phyloP scores from a whole-genome alignment of 331 rosid genomes.

The Dryas integrifolia region DNA sequence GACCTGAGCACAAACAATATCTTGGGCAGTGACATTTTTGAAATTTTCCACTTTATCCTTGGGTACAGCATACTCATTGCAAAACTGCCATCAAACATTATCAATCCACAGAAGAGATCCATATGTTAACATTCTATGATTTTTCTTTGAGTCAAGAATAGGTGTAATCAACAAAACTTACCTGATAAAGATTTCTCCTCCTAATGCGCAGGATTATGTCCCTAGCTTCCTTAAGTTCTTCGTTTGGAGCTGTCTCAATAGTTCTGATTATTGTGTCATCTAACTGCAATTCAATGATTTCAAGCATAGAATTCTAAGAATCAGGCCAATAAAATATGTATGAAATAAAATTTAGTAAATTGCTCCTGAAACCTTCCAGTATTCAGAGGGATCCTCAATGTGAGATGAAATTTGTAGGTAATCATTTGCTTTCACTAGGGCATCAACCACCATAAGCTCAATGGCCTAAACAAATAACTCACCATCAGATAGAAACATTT shows the following conservation, averaged over 20 bases:
- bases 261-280: slow-evolving; percentile 81
- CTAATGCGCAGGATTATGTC: slow-evolving; percentile 81
- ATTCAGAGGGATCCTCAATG: slow-evolving; percentile 65
- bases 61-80: slow-evolving; percentile 91
- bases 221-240: slow-evolving; percentile 75
- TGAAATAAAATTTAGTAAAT: slow-evolving; percentile 13
- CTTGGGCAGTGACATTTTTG: slow-evolving; percentile 82
- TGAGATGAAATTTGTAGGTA: slow-evolving; percentile 61
- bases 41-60: slow-evolving; percentile 70
- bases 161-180: slow-evolving; percentile 14
- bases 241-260: slow-evolving; percentile 64
- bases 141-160: slow-evolving; percentile 7
- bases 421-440: slow-evolving; percentile 66
- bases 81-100: slow-evolving; percentile 53
- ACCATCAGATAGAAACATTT: slow-evolving; percentile 28
- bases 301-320: not conserved
- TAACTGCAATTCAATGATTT: slow-evolving; percentile 53
- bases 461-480: slow-evolving; percentile 58
- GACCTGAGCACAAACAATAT: slow-evolving; percentile 93
- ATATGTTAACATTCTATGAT: not conserved
- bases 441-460: slow-evolving; percentile 92
- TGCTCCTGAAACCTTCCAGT: slow-evolving; percentile 77
- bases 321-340: not conserved
- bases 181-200: slow-evolving; percentile 89
- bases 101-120: not conserved